Conservation (phyloP, 2,329 filamentous ascomycete species). For the Neofusicoccum sp. region DNA sequence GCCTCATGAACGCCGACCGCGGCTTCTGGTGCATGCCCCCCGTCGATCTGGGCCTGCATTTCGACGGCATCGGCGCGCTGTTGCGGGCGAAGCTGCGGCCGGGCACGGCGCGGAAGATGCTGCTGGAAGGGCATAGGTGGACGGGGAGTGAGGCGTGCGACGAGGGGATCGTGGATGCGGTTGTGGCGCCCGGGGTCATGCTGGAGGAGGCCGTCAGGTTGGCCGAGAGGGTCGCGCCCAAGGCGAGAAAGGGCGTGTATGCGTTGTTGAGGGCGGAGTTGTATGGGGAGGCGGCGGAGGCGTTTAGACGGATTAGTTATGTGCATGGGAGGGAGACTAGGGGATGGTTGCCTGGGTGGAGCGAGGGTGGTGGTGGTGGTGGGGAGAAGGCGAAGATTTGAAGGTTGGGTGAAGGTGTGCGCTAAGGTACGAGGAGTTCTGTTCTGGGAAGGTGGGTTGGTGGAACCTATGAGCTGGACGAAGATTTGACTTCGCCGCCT, state of each 20-base stretch:
- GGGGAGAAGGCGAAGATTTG: conserved; percentile 53
- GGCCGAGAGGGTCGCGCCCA: conserved; percentile 47
- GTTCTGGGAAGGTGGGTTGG: background rate
- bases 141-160: conserved; percentile 54
- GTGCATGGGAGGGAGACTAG: conserved; percentile 52
- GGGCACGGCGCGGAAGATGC: conserved; percentile 57
- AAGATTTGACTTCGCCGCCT: no score
- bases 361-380: no score
- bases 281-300: conserved; percentile 56
- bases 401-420: conserved; percentile 3
- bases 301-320: conserved; percentile 57
- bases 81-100: conserved; percentile 56
- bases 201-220: conserved; percentile 47
- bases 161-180: conserved; percentile 58
- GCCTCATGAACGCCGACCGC: conserved; percentile 41
- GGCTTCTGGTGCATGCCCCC: conserved; percentile 49
- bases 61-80: conserved; percentile 57
- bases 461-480: background rate
- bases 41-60: conserved; percentile 58
- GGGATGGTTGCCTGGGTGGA: conserved; percentile 28
- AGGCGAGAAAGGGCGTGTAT: conserved; percentile 55
- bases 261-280: conserved; percentile 55
- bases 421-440: background rate
- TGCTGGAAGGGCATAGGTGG: conserved; percentile 59
- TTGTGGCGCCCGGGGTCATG: conserved; percentile 47